phyloP scores from a whole-genome alignment of 148 eudicot species.

The Fagopyrum esculentum region DNA sequence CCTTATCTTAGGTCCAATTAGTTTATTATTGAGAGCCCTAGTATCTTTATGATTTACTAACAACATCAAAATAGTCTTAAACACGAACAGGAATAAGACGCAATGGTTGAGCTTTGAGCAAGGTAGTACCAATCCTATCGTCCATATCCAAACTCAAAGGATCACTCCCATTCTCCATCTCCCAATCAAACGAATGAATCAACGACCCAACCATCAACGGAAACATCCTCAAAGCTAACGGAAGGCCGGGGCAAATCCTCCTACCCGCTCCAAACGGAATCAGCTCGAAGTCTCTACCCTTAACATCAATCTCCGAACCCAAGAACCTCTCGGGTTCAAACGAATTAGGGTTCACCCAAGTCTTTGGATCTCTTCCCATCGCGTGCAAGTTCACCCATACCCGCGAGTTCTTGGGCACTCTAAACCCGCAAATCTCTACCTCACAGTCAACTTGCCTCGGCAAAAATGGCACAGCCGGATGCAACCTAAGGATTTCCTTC shows the following conservation, averaged over 20 bases:
- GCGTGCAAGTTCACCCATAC: constrained; percentile 2
- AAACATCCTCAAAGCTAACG: constrained; percentile 8
- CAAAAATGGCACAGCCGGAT: constrained; percentile 8
- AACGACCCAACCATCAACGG: constrained; percentile 13
- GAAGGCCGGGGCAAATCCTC: constrained; percentile 15
- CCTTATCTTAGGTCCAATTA: too few species aligned
- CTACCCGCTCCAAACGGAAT: constrained; percentile 15
- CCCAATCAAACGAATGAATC: constrained; percentile 14
- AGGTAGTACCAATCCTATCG: neutral
- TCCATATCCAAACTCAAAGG: neutral
- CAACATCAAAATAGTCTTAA: neutral
- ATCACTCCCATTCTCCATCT: constrained; percentile 1
- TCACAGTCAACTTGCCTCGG: constrained; percentile 8
- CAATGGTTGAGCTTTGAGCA: neutral
- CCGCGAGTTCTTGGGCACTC: constrained; percentile 5
- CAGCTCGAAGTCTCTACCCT: constrained; percentile 11
- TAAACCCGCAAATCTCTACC: neutral
- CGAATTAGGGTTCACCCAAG: neutral
- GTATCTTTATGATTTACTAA: too few species aligned
- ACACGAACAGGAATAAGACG: neutral
- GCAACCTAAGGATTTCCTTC: constrained; percentile 10
- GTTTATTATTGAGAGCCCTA: too few species aligned
- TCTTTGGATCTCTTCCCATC: constrained; percentile 12
- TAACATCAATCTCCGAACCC: constrained; percentile 11
- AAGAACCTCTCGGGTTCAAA: constrained; percentile 15